Evolutionary conservation across 331 rosid species (phyloP).

Genomic region (Pyracantha coccinea): DNA sequence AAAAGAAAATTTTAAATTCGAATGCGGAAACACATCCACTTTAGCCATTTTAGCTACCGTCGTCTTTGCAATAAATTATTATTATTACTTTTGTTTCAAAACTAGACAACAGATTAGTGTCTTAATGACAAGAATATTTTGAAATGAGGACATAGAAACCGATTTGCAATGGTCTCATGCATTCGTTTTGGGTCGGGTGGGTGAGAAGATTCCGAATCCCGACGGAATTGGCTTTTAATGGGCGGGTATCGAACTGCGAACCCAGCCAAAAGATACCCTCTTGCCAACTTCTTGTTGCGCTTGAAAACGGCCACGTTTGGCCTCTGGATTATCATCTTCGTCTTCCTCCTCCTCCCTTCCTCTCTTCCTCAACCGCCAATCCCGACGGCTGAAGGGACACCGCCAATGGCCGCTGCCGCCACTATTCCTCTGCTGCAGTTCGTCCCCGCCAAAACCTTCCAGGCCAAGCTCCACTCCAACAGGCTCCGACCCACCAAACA

Average conservation of each 20-base stretch:
- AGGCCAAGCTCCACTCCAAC: slow-evolving; percentile 13
- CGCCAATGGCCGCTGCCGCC: slow-evolving; percentile 42
- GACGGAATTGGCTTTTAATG: background rate
- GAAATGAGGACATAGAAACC: background rate
- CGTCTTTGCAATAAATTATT: too few species aligned
- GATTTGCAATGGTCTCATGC: background rate
- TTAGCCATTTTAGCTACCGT: too few species aligned
- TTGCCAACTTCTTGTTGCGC: background rate
- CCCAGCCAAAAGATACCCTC: background rate
- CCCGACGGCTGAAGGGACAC: background rate
- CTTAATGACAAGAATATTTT: background rate
- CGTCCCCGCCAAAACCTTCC: slow-evolving; percentile 30
- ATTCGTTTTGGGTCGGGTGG: background rate
- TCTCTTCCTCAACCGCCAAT: background rate
- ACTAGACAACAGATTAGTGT: too few species aligned
- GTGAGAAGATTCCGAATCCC: background rate
- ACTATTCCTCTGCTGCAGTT: slow-evolving; percentile 30
- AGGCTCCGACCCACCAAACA: slow-evolving; percentile 26
- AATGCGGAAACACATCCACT: too few species aligned
- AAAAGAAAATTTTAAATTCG: too few species aligned
- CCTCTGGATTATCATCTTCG: background rate
- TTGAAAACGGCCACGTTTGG: slow-evolving; percentile 2
- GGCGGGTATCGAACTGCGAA: background rate
- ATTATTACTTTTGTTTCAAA: too few species aligned
- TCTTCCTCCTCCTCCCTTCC: background rate